Conservation (phyloP, 345 rosid species). For the Ceriops zippeliana region DNA sequence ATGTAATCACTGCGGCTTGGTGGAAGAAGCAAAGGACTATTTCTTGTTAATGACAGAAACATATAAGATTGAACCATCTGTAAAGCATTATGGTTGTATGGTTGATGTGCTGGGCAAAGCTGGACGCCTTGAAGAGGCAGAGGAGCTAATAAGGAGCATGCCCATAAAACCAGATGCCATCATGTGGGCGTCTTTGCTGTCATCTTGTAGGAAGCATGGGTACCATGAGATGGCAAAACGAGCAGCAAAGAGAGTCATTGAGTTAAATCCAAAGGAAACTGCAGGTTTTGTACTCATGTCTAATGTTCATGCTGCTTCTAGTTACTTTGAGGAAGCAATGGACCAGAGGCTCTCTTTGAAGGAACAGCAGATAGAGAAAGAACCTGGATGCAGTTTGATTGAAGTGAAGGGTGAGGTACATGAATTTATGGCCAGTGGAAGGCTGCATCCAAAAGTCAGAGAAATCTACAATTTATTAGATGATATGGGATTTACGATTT, state of each 20-base stretch:
- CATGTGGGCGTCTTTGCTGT: conserved; percentile 67
- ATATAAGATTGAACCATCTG: conserved; percentile 50
- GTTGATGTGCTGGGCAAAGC: conserved; percentile 62
- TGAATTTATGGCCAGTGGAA: conserved; percentile 81
- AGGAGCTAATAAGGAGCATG: conserved; percentile 51
- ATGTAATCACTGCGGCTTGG: conserved; percentile 59
- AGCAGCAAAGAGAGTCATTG: conserved; percentile 43
- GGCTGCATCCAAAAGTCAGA: conserved; percentile 45
- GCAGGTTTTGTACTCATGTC: conserved; percentile 69
- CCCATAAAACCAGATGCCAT: conserved; percentile 48
- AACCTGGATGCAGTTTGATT: conserved; percentile 71
- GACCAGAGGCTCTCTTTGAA: conserved; percentile 55
- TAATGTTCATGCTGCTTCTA: conserved; percentile 54
- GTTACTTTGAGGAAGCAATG: conserved; percentile 50
- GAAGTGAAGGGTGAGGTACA: conserved; percentile 72
- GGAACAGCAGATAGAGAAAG: conserved; percentile 49
- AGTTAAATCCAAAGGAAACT: conserved; percentile 53
- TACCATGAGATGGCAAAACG: conserved; percentile 50
- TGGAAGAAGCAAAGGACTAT: conserved; percentile 42
- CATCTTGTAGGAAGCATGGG: conserved; percentile 53
- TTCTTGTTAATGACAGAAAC: conserved; percentile 53
- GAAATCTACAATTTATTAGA: conserved; percentile 52
- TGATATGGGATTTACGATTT: conserved; percentile 18
- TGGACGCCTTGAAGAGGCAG: conserved; percentile 63
- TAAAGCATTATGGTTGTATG: conserved; percentile 69